Percentiles rank a stretch among this genome's conserved stretches.
These are phyloP conservation scores for Nigrospora sphaerica DNA, from an alignment of 2,329 filamentous ascomycete species.

Conservation along the genomic window DNA sequence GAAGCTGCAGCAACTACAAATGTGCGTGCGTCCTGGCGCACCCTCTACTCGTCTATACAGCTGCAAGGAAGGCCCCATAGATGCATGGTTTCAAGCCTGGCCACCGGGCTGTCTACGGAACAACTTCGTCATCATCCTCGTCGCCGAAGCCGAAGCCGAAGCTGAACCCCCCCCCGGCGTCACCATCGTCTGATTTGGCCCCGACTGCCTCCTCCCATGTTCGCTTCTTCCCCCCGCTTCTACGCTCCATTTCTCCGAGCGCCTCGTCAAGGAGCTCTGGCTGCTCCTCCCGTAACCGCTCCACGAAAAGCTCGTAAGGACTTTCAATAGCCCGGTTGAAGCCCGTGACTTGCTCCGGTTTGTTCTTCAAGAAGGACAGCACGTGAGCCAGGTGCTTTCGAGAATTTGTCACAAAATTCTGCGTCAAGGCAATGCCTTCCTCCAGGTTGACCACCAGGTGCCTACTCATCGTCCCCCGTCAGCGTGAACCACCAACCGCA, in stretches of 20 bases:
- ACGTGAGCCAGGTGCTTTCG: conserved; percentile 60
- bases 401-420: conserved; percentile 83
- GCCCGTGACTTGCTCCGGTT: conserved; percentile 79
- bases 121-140: conserved; percentile 38
- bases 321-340: conserved; percentile 67
- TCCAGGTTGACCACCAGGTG: conserved; percentile 90
- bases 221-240: conserved; percentile 60
- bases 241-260: conserved; percentile 57
- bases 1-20: no score
- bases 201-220: conserved; percentile 81
- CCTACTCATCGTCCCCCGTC: conserved; percentile 16
- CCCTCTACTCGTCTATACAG: no score
- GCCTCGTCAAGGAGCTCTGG: conserved; percentile 63
- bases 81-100: no score
- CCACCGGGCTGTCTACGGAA: not conserved
- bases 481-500: no score
- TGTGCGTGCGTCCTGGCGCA: no score
- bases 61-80: no score
- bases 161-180: conserved; percentile 35
- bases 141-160: conserved; percentile 46
- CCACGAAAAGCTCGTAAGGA: conserved; percentile 68
- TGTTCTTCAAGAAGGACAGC: conserved; percentile 73
- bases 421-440: conserved; percentile 79
- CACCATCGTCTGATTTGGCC: conserved; percentile 30
- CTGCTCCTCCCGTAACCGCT: conserved; percentile 54